These are phyloP conservation scores for Raphanus hybrid DNA, from an alignment of 441 rosid species.

Conservation along the genomic window DNA sequence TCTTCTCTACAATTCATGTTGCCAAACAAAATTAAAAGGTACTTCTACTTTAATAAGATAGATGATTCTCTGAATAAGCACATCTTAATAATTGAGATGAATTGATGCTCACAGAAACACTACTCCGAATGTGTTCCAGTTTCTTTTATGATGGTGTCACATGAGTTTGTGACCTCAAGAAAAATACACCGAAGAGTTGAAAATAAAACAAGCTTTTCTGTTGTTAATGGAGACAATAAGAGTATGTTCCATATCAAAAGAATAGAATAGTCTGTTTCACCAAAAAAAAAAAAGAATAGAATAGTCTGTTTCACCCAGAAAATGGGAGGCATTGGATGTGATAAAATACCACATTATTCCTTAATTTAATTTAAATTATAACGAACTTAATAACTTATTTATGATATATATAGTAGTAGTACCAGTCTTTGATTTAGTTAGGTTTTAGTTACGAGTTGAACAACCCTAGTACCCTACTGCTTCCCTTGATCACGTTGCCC, in stretches of 20 bases:
- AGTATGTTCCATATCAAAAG: constrained; percentile 8
- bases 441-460: constrained; percentile 12
- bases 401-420: background rate
- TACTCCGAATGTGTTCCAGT: constrained; percentile 11
- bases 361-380: background rate
- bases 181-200: background rate
- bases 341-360: background rate
- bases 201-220: background rate
- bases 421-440: background rate
- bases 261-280: constrained; percentile 10
- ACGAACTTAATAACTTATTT: background rate
- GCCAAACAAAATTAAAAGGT: too few relatives aligned
- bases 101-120: constrained; percentile 22
- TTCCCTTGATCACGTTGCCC: background rate
- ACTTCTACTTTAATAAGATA: too few relatives aligned
- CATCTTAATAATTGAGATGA: constrained; percentile 8
- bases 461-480: background rate
- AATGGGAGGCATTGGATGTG: constrained; percentile 17
- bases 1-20: too few relatives aligned
- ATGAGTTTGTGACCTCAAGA: constrained; percentile 2
- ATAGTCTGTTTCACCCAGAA: constrained; percentile 7
- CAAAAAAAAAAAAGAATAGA: constrained; percentile 18
- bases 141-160: background rate
- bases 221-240: constrained; percentile 16
- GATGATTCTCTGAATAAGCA: constrained; percentile 4